Base-by-base conservation (phyloP, 306 rosid genomes). In the Arachis stenosperma region DNA sequence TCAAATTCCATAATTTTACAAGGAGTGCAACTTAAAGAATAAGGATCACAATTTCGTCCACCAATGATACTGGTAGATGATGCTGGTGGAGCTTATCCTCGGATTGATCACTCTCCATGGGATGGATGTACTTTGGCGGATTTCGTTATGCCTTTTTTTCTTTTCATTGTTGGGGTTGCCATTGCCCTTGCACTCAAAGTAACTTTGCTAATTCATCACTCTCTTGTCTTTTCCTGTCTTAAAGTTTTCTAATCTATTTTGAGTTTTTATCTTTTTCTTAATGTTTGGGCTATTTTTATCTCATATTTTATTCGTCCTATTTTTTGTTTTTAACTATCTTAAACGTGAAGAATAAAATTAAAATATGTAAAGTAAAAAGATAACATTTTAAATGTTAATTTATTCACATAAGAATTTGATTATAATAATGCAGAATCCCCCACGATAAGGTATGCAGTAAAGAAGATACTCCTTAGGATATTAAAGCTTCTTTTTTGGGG, bases 101-200 rank as follows among this genome's bases (percentile, higher is more conserved):
- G 86, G 6, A 92, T 92, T 48, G 98, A 92, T 64, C 98, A 92
- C 74, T 92, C 98, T 4, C 95, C 98, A 0, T 90, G 98, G 97
- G 90, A 92, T 60, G 97, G 98, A n/a, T 92, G 95, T 64, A 92
- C 98, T 5, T 83, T 88, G 80, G 97, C 98, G 0, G 98, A 92
- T 60, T 88, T 90, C 66, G 98, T 92, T 37, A 92, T 90, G 96
- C 98, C 98, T 54, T 92, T 92, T 84, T 92, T 90, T 85, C 97
- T 92, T 81, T 92, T 92, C 82, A 92, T 92, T 29, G 95, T 92
- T 50, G 98, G 98, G 22, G 97, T 88, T 37, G 90, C 95, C 70
- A 84, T 92, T 61, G 97, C 98, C 70, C 92, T 92, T 47, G 98
- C 98, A 69, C 73, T 92, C 5, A 92, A 88, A 97, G 96, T 92